These are phyloP conservation scores for Hymenoscyphus infarciens DNA, from an alignment of 2,329 filamentous ascomycete species.

Conservation along the genomic window DNA sequence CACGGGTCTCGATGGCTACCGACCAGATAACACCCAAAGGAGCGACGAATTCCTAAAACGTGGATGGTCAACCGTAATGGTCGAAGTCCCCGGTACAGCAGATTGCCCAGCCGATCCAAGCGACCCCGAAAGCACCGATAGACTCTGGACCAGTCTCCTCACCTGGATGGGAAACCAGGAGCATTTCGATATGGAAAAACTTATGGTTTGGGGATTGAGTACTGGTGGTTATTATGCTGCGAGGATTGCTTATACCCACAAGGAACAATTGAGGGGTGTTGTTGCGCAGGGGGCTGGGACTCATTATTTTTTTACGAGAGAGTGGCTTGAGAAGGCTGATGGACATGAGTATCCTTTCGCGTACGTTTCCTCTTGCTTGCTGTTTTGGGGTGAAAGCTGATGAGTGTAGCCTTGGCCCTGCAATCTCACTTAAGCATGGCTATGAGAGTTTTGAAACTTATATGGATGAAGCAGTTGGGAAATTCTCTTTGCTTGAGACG, in stretches of 20 bases:
- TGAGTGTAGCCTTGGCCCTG: conserved; percentile 44
- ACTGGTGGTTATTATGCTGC: conserved; percentile 67
- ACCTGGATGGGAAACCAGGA: conserved; percentile 53
- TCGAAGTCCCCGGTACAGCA: conserved; percentile 64
- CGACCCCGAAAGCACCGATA: conserved; percentile 57
- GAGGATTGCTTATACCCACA: conserved; percentile 65
- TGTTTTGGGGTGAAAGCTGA: neutral
- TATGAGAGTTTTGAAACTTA: conserved; percentile 55
- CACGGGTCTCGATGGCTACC: conserved; percentile 60
- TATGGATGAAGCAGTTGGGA: conserved; percentile 50
- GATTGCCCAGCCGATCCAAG: conserved; percentile 62
- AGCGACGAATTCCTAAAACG: conserved; percentile 59
- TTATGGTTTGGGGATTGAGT: conserved; percentile 63
- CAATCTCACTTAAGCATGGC: conserved; percentile 60
- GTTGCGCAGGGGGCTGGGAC: conserved; percentile 62
- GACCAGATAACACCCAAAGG: conserved; percentile 59
- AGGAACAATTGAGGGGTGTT: conserved; percentile 47
- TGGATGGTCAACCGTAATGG: conserved; percentile 60
- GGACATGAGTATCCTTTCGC: conserved; percentile 64
- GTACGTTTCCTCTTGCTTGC: conserved; percentile 33
- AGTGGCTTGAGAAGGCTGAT: conserved; percentile 60
- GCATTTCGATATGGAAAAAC: conserved; percentile 52
- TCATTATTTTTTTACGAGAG: conserved; percentile 57
- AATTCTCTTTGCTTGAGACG: conserved; percentile 59
- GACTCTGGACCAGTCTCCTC: conserved; percentile 59